These are phyloP conservation scores for Trichosporon sp. DNA, from an alignment of 1,284 basidiomycete species.

Conservation along the genomic window DNA sequence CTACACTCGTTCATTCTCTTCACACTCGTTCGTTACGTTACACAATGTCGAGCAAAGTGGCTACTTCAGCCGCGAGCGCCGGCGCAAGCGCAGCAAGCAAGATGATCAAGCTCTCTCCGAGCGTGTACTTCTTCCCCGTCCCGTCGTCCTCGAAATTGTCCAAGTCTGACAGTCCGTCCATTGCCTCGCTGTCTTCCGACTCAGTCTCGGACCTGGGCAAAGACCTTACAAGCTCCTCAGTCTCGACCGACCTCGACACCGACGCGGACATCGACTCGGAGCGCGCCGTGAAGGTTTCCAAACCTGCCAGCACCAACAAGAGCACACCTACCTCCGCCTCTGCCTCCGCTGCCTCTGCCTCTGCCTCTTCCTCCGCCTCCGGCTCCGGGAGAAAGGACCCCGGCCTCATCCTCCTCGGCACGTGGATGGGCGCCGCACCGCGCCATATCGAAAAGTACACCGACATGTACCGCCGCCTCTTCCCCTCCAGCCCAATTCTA, in stretches of 20 bases:
- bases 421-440: slow-evolving; percentile 17
- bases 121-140: slow-evolving; percentile 7
- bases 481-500: slow-evolving; percentile 13
- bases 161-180: too few relatives aligned
- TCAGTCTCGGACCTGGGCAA: background rate
- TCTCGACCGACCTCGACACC: too few relatives aligned
- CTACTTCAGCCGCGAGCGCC: background rate
- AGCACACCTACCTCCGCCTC: background rate
- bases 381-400: too few relatives aligned
- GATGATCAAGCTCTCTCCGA: slow-evolving; percentile 4
- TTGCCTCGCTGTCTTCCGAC: too few relatives aligned
- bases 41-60: background rate
- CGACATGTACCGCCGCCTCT: slow-evolving; percentile 10
- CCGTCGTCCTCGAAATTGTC: too few relatives aligned
- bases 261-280: too few relatives aligned
- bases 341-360: background rate
- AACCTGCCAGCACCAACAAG: too few relatives aligned
- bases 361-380: background rate
- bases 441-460: slow-evolving; percentile 17
- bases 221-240: too few relatives aligned
- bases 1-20: background rate
- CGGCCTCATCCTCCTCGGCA: slow-evolving; percentile 14
- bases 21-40: background rate
- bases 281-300: too few relatives aligned
- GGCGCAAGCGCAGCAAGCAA: background rate